Percentiles rank a stretch among this genome's conserved stretches.
Evolutionary conservation across 768 basidiomycete species (phyloP).

Genomic region (Pleurotus sapidus): DNA sequence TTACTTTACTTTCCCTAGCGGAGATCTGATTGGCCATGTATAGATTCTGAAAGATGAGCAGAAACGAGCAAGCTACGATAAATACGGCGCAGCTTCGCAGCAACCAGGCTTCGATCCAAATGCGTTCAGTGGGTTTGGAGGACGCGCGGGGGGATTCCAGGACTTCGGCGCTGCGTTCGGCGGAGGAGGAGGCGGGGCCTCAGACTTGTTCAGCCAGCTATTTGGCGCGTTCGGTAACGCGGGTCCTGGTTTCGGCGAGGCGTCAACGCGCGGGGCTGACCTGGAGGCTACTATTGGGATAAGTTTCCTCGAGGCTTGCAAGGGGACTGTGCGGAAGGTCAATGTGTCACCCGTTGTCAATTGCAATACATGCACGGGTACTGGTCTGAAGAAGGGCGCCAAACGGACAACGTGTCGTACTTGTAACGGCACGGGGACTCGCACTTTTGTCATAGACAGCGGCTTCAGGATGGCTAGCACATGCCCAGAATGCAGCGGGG

Average conservation of each 20-base stretch:
- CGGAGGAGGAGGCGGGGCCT: conserved; percentile 38
- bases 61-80: conserved; percentile 88
- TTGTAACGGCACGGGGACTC: conserved; percentile 85
- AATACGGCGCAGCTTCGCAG: conserved; percentile 89
- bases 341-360: conserved; percentile 78
- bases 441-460: conserved; percentile 85
- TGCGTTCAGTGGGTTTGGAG: conserved; percentile 55
- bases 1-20: neutral
- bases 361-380: conserved; percentile 82
- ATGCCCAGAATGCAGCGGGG: conserved; percentile 79
- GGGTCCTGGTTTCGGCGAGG: conserved; percentile 36
- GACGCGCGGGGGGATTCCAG: conserved; percentile 64
- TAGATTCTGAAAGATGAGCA: conserved; percentile 93
- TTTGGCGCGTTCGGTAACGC: conserved; percentile 70
- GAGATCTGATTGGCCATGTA: conserved; percentile 1
- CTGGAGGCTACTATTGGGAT: conserved; percentile 75
- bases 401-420: conserved; percentile 75
- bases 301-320: conserved; percentile 93
- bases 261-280: conserved; percentile 66
- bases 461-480: conserved; percentile 98
- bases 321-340: conserved; percentile 76
- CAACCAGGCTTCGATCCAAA: conserved; percentile 94
- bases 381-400: conserved; percentile 83
- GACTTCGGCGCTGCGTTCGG: conserved; percentile 65
- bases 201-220: conserved; percentile 82